Conservation (phyloP, 306 rosid species). For the Cyclanthera cordifolia region DNA sequence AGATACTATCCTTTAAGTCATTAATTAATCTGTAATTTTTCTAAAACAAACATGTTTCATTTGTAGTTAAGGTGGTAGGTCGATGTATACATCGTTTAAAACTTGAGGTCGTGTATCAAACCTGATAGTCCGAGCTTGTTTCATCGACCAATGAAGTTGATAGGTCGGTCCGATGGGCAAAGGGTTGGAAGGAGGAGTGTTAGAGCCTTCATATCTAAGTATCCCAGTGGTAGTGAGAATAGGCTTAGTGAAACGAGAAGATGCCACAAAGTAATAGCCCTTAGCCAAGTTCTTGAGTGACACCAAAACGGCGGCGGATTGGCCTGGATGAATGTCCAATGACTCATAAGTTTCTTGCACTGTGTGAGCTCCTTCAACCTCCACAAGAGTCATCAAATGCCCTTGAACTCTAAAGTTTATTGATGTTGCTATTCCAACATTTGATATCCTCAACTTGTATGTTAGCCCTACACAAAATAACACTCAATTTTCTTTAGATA, state of each 20-base stretch:
- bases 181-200: slow-evolving; percentile 26
- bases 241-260: slow-evolving; percentile 42
- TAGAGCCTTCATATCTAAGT: slow-evolving; percentile 59
- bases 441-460: slow-evolving; percentile 69
- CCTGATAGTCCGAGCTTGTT: slow-evolving; percentile 81
- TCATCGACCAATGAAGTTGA: slow-evolving; percentile 50
- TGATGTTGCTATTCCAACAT: slow-evolving; percentile 53
- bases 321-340: slow-evolving; percentile 61
- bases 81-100: too few relatives aligned
- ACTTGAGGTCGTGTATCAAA: too few relatives aligned
- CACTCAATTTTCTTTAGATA: too few relatives aligned
- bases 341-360: slow-evolving; percentile 54
- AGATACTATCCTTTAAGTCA: too few relatives aligned
- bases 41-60: too few relatives aligned
- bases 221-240: slow-evolving; percentile 33
- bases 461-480: slow-evolving; percentile 69
- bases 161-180: slow-evolving; percentile 46
- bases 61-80: too few relatives aligned
- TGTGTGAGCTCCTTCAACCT: slow-evolving; percentile 83
- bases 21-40: too few relatives aligned
- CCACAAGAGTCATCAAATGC: slow-evolving; percentile 49
- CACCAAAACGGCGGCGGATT: slow-evolving; percentile 55
- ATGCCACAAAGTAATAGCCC: slow-evolving; percentile 47
- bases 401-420: slow-evolving; percentile 60
- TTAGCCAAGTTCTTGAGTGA: slow-evolving; percentile 9